These are phyloP conservation scores for Flaveria trinervia DNA, from an alignment of 129 eudicot genomes.

Conservation along the genomic window DNA sequence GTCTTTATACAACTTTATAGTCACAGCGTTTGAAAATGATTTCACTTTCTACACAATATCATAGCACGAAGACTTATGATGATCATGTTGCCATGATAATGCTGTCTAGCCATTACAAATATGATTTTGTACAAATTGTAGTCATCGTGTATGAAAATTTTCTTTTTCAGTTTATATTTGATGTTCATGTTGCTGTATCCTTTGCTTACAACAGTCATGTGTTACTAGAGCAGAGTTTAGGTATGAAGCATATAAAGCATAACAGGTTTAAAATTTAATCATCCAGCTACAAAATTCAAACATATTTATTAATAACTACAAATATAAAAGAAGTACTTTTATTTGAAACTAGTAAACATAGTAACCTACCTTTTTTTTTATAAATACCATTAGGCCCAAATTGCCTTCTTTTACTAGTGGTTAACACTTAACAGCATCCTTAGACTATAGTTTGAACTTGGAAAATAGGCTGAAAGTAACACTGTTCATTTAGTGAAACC, in stretches of 20 bases:
- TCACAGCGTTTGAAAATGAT: neutral
- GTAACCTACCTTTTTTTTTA: neutral
- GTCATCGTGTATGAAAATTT: neutral
- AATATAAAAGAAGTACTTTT: neutral
- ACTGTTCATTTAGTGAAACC: neutral
- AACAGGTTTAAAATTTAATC: neutral
- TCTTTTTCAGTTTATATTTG: neutral
- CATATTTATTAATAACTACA: neutral
- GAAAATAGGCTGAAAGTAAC: neutral
- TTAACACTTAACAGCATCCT: neutral
- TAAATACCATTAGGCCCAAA: neutral
- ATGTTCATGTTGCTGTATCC: neutral
- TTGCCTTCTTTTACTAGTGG: neutral
- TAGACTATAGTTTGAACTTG: neutral
- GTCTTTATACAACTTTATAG: neutral
- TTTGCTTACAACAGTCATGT: neutral
- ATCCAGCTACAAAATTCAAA: neutral
- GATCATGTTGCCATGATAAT: neutral
- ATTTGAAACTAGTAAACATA: neutral
- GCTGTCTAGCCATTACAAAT: no score
- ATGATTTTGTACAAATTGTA: no score
- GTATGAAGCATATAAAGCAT: neutral
- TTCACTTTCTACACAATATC: neutral
- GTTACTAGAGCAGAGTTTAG: neutral
- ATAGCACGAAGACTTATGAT: neutral